Conservation (phyloP, 169 alveolate genomes). For the Miamiensis avidus region DNA sequence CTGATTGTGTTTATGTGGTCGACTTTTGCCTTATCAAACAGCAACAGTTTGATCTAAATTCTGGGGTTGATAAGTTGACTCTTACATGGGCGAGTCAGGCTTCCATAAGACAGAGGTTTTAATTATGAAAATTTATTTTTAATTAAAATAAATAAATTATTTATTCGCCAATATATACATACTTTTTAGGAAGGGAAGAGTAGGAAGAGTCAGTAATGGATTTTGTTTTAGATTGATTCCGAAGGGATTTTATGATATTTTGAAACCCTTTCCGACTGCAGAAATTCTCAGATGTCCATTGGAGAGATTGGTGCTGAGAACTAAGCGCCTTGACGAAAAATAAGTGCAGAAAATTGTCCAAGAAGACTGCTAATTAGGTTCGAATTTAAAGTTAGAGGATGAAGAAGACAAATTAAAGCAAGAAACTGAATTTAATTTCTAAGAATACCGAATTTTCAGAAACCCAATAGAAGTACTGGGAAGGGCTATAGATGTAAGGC, state of each 20-base stretch:
- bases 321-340: conserved; percentile 63
- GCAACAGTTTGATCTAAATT: conserved; percentile 67
- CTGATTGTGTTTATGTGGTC: conserved; percentile 77
- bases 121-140: too few relatives aligned
- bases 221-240: conserved; percentile 72
- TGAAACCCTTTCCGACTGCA: conserved; percentile 70
- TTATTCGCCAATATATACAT: too few relatives aligned
- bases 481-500: conserved; percentile 62
- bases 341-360: conserved; percentile 33
- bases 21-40: conserved; percentile 85
- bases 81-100: conserved; percentile 82
- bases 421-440: neutral
- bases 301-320: conserved; percentile 77
- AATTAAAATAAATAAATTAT: too few relatives aligned
- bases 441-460: conserved; percentile 9
- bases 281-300: conserved; percentile 84
- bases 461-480: conserved; percentile 64
- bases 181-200: too few relatives aligned
- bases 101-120: conserved; percentile 67
- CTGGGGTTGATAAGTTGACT: conserved; percentile 57
- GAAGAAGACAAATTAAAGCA: neutral
- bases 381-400: neutral
- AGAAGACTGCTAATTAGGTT: neutral
- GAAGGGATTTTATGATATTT: conserved; percentile 41
- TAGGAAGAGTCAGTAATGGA: conserved; percentile 81